Evolutionary conservation across 495 filamentous ascomycete species (phyloP).

Genomic region (Penicillium alfredii): DNA sequence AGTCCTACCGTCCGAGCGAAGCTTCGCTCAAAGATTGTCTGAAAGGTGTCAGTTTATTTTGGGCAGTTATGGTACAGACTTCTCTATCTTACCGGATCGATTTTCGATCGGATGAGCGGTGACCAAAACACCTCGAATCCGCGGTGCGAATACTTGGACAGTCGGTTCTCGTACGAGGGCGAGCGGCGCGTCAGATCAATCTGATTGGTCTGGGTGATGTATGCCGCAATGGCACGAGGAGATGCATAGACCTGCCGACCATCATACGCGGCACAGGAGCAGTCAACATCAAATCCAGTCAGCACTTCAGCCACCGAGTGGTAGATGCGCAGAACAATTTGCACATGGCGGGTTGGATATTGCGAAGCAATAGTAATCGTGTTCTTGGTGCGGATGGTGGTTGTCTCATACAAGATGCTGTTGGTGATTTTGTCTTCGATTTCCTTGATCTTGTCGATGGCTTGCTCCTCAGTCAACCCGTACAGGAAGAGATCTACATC

Average conservation of each 20-base stretch:
- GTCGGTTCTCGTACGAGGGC: conserved; percentile 77
- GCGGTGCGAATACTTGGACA: conserved; percentile 81
- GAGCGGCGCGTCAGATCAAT: conserved; percentile 74
- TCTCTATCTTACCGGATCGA: conserved; percentile 61
- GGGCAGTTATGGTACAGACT: background rate
- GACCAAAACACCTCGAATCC: conserved; percentile 80
- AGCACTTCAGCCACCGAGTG: conserved; percentile 74
- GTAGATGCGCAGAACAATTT: conserved; percentile 81
- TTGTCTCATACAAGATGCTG: conserved; percentile 68
- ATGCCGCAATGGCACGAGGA: conserved; percentile 66
- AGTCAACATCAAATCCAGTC: conserved; percentile 81
- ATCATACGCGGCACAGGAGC: conserved; percentile 72
- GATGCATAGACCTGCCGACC: conserved; percentile 68
- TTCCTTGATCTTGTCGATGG: conserved; percentile 72
- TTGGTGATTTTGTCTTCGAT: conserved; percentile 67
- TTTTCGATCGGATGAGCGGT: conserved; percentile 58
- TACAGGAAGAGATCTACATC: conserved; percentile 84
- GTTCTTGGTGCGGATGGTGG: conserved; percentile 73
- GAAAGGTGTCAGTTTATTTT: too few relatives aligned
- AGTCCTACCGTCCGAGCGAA: conserved; percentile 68
- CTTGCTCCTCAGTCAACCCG: conserved; percentile 64
- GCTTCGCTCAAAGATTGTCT: conserved; percentile 74
- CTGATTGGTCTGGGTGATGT: conserved; percentile 71
- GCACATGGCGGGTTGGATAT: conserved; percentile 73
- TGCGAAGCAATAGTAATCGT: conserved; percentile 77